Conservation (phyloP, 805 yeast species). For the Saturnispora halmiae region DNA sequence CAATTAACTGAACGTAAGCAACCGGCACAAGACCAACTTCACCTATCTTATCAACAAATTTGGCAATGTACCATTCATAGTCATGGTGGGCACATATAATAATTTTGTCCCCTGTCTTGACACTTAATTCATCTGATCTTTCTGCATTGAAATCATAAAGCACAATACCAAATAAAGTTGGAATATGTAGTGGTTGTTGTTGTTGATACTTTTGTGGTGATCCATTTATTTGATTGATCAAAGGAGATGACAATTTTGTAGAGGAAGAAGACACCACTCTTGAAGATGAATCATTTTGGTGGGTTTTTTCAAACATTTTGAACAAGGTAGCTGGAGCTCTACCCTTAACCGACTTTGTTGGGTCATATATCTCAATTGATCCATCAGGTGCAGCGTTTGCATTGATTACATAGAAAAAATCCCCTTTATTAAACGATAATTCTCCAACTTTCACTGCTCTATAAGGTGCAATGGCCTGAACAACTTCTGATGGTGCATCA, state of each 20-base stretch:
- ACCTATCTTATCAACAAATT: conserved; percentile 88
- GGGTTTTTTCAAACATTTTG: conserved; percentile 61
- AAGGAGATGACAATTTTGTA: neutral
- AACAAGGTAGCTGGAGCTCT: conserved; percentile 82
- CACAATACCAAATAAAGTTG: conserved; percentile 64
- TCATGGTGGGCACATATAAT: conserved; percentile 95
- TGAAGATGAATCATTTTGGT: conserved; percentile 28
- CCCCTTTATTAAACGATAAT: conserved; percentile 69
- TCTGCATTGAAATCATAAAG: conserved; percentile 83
- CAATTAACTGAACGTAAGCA: conserved; percentile 77
- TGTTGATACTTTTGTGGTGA: neutral
- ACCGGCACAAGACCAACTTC: conserved; percentile 97
- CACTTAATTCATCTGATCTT: conserved; percentile 74
- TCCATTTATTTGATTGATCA: neutral
- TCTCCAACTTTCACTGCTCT: conserved; percentile 75
- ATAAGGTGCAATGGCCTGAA: conserved; percentile 73
- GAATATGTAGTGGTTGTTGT: conserved; percentile 14
- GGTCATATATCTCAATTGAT: conserved; percentile 81
- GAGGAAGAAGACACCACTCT: neutral
- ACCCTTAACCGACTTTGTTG: conserved; percentile 67
- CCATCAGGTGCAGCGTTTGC: conserved; percentile 29
- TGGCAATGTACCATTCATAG: conserved; percentile 96
- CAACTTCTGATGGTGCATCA: conserved; percentile 68
- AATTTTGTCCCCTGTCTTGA: conserved; percentile 77
- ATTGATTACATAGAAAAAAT: conserved; percentile 74